These are phyloP conservation scores for Mucor sp. DNA, from an alignment of 371 early-diverging fungal genomes.

Conservation along the genomic window DNA sequence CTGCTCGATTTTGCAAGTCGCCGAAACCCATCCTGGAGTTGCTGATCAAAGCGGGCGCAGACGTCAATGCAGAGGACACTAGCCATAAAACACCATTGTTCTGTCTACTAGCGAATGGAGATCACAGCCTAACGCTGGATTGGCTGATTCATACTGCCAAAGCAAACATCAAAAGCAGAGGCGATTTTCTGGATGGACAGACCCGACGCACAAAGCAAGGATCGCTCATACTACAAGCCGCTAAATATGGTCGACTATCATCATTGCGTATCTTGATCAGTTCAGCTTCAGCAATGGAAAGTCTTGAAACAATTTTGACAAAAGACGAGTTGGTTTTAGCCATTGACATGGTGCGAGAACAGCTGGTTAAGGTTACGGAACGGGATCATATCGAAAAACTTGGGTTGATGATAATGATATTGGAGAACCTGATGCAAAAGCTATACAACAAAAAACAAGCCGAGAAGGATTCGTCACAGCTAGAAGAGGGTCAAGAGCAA, in stretches of 20 bases:
- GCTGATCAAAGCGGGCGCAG: constrained; percentile 44
- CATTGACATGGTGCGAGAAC: constrained; percentile 17
- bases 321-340: constrained; percentile 11
- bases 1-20: constrained; percentile 53
- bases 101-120: constrained; percentile 34
- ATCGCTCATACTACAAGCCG: constrained; percentile 23
- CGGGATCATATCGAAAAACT: constrained; percentile 15
- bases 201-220: constrained; percentile 13
- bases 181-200: constrained; percentile 18
- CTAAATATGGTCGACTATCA: constrained; percentile 23
- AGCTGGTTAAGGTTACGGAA: constrained; percentile 12
- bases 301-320: constrained; percentile 3
- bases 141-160: constrained; percentile 21
- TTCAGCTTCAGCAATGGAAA: constrained; percentile 9
- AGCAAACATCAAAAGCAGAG: constrained; percentile 19
- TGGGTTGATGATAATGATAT: constrained; percentile 24
- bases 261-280: constrained; percentile 15
- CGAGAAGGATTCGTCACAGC: not conserved
- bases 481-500: not conserved
- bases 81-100: constrained; percentile 41
- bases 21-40: constrained; percentile 31
- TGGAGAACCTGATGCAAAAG: constrained; percentile 20
- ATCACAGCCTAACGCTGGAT: constrained; percentile 9
- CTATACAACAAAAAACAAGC: not conserved
- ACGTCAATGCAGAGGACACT: constrained; percentile 45